These are phyloP conservation scores for Aspergillus sp. DNA, from an alignment of 2,329 filamentous ascomycete species.

Conservation along the genomic window DNA sequence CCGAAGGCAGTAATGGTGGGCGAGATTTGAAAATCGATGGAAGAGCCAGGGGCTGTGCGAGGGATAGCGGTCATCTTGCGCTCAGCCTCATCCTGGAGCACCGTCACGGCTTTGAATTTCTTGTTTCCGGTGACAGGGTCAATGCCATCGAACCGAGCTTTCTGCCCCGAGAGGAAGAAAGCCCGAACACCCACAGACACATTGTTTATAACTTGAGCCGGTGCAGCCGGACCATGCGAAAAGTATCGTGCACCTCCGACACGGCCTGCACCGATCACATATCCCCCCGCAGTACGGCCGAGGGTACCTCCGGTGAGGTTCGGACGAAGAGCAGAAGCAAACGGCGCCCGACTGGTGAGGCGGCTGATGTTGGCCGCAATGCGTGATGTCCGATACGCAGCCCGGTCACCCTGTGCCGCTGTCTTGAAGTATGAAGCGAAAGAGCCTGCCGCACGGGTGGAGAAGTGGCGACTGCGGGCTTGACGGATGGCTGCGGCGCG, in stretches of 20 bases:
- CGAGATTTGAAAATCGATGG: constrained; percentile 84
- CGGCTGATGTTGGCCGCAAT: constrained; percentile 62
- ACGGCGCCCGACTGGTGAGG: constrained; percentile 77
- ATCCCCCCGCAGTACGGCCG: constrained; percentile 86
- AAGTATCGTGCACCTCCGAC: constrained; percentile 81
- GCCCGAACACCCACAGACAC: constrained; percentile 92
- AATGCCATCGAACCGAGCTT: constrained; percentile 81
- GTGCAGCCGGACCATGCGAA: constrained; percentile 81
- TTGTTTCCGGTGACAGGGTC: constrained; percentile 71
- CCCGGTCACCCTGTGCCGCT: constrained; percentile 52
- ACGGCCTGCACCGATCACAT: constrained; percentile 71
- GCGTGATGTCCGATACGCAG: constrained; percentile 60
- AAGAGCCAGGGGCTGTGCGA: constrained; percentile 69
- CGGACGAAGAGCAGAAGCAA: constrained; percentile 84
- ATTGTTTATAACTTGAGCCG: constrained; percentile 90
- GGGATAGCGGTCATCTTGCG: constrained; percentile 65
- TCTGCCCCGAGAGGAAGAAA: constrained; percentile 89
- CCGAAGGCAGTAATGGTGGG: constrained; percentile 88
- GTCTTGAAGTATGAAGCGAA: constrained; percentile 56
- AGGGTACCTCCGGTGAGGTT: constrained; percentile 89
- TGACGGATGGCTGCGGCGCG: constrained; percentile 67
- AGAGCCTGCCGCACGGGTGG: constrained; percentile 54
- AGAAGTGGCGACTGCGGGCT: constrained; percentile 66
- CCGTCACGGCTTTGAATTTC: constrained; percentile 76
- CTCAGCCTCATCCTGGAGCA: constrained; percentile 72